phyloP scores from a whole-genome alignment of 2,329 filamentous ascomycete genomes.

The Botrytis galanthina region DNA sequence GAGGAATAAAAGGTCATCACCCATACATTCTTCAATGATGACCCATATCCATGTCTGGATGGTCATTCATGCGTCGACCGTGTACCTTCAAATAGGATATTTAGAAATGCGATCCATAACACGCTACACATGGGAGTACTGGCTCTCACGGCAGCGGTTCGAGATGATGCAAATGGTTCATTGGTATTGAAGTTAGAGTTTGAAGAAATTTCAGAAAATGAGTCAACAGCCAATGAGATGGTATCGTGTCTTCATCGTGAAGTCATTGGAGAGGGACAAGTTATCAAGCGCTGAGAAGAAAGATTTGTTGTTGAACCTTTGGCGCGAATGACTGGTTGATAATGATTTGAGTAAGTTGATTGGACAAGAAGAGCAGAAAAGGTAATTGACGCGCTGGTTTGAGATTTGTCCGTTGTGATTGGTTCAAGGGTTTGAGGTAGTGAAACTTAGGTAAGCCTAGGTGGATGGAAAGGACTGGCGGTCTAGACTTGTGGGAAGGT shows the following conservation, averaged over 20 bases:
- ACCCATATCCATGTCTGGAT: neutral
- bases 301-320: slow-evolving; percentile 14
- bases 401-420: neutral
- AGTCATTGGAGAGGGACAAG: slow-evolving; percentile 30
- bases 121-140: slow-evolving; percentile 25
- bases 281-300: slow-evolving; percentile 29
- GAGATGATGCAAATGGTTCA: slow-evolving; percentile 13
- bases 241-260: slow-evolving; percentile 28
- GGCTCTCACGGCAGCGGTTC: slow-evolving; percentile 27
- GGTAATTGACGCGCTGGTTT: slow-evolving; percentile 17
- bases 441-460: neutral
- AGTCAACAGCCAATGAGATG: slow-evolving; percentile 19
- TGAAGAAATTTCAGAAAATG: neutral
- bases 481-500: neutral
- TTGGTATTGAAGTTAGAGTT: slow-evolving; percentile 1
- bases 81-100: slow-evolving; percentile 37
- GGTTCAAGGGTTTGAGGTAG: neutral
- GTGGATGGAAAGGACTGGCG: neutral
- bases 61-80: slow-evolving; percentile 28
- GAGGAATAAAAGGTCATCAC: neutral
- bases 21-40: neutral
- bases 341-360: slow-evolving; percentile 12
- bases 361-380: slow-evolving; percentile 5
- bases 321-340: slow-evolving; percentile 7
- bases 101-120: slow-evolving; percentile 21